These are phyloP conservation scores for Cynanchum wilfordii DNA, from an alignment of 257 asterid species.

Conservation along the genomic window DNA sequence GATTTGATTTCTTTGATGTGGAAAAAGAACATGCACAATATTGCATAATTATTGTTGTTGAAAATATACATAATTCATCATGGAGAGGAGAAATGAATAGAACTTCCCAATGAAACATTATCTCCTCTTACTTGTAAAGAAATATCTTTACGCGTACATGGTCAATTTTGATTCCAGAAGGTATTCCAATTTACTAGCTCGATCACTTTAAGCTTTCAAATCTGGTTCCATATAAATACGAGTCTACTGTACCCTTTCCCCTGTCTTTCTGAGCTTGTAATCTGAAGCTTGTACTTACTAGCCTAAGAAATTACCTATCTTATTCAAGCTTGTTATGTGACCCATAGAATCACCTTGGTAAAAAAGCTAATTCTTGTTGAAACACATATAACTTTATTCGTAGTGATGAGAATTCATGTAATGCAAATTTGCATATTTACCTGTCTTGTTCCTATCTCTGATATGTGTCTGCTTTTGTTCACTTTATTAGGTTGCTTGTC, in stretches of 20 bases:
- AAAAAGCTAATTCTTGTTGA: background rate
- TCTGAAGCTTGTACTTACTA: background rate
- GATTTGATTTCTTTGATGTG: background rate
- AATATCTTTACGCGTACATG: background rate
- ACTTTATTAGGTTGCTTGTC: constrained; percentile 75
- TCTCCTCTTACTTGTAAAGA: background rate
- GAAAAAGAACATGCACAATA: too few species aligned
- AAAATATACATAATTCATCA: background rate
- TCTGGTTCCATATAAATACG: background rate
- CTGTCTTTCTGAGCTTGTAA: background rate
- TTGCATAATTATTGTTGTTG: background rate
- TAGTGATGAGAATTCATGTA: background rate
- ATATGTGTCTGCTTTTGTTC: constrained; percentile 15
- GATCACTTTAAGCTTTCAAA: background rate
- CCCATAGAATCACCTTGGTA: background rate
- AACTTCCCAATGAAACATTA: background rate
- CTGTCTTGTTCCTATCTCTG: background rate
- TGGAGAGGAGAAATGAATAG: background rate
- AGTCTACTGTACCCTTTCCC: background rate
- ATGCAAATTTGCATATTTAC: background rate
- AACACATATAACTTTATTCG: background rate
- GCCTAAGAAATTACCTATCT: background rate
- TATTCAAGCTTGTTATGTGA: background rate
- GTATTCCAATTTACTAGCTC: background rate
- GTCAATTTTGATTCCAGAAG: background rate